Base-by-base conservation (phyloP, 768 basidiomycete genomes). In the Auricularia sp. region DNA sequence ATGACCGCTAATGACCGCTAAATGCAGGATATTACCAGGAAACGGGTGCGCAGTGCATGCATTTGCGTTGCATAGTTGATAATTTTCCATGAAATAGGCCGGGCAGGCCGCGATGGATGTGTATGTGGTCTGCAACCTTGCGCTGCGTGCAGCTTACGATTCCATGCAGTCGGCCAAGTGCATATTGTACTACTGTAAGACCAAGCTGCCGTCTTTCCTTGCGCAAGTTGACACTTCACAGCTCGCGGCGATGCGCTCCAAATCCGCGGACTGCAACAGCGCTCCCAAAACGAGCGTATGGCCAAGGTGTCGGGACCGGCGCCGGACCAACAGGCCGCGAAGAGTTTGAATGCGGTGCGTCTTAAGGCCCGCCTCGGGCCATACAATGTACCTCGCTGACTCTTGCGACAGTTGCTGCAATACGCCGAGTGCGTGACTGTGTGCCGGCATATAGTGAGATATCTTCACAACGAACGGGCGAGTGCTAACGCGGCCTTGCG, bases 21-120 rank as follows among this genome's bases (percentile, higher is more conserved):
- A 8, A 47, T 18, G 11, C 59, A 90, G 91, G 90, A 0, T 93
- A 87, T 72, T 93, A 93, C 72, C 91, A 93, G 72, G 91, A 93
- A 74, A 92, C 90, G 67, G 90, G 88, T 86, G 68, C 29, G 78
- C 66, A 10, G 35, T 29, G 33, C n/a, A 33, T 12, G 36, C 10
- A 58, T 21, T 44, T 33, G 8, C 43, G 23, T 21, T 62, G 14
- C 21, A 67, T 29, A 71, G 16, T n/a, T 51, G 16, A 21, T 14
- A 42, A 7, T 8, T 42, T 8, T 42, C 2, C 39, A 14, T 14
- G 12, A 11, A 59, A 36, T 64, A 88, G 90, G 90, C 54, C 81
- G 91, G 61, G 91, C 88, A 64, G 91, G 91, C 34, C 81, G 91
- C 62, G 90, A 93, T 70, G 88, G 88, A 36, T 71, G 75, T 66